Conservation (phyloP, 23 red algal species). For the Cyanidiococcus yangmingshanensis region DNA sequence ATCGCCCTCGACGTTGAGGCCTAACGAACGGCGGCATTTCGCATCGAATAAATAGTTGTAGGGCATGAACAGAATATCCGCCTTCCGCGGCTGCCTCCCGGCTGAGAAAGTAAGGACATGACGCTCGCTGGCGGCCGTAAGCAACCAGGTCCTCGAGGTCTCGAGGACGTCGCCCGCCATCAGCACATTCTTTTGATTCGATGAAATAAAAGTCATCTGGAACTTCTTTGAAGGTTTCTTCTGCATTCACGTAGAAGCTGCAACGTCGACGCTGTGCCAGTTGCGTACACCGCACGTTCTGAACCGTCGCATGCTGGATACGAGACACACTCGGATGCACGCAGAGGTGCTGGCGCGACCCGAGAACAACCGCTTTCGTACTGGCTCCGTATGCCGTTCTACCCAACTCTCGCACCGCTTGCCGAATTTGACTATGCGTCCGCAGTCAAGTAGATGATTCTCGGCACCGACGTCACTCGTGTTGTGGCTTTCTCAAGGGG, state of each 20-base stretch:
- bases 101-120: conserved; percentile 80
- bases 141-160: conserved; percentile 81
- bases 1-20: conserved; percentile 69
- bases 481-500: too few species aligned
- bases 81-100: conserved; percentile 42
- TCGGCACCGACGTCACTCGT: conserved; percentile 33
- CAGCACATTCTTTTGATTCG: conserved; percentile 19
- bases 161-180: background rate
- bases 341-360: conserved; percentile 76
- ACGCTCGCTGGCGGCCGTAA: conserved; percentile 37
- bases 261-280: conserved; percentile 20
- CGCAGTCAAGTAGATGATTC: conserved; percentile 86
- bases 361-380: conserved; percentile 47
- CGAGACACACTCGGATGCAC: conserved; percentile 52
- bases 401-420: conserved; percentile 73
- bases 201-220: conserved; percentile 11
- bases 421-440: conserved; percentile 79
- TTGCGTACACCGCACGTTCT: conserved; percentile 51
- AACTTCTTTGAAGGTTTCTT: conserved; percentile 15
- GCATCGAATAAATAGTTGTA: conserved; percentile 90
- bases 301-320: conserved; percentile 22
- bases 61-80: conserved; percentile 80
- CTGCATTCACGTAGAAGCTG: conserved; percentile 28
- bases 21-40: conserved; percentile 19
- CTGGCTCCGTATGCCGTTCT: conserved; percentile 47